Evolutionary conservation across 345 rosid species (phyloP), one percentile per base, ranked within the genome.

Genomic region (Sonneratia caseolaris): DNA sequence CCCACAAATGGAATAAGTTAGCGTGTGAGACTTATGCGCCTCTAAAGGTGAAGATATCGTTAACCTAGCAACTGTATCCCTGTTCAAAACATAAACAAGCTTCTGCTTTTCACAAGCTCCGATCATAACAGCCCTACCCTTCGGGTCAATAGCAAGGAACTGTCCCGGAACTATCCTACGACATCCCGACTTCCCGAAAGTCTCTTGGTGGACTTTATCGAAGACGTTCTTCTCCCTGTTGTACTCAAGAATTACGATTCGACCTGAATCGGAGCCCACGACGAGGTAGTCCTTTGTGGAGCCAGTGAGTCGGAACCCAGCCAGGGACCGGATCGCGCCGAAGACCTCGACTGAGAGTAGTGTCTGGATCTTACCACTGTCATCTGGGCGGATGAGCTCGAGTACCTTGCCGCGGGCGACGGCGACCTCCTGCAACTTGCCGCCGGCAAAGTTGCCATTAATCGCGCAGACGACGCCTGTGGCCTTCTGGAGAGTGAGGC

Each of bases 61-160:
- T 72, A 90, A 68, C 82, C 98, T 90, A 76, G 99, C 98, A 66
- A 84, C 83, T n/a, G 98, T 95, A 75, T 95, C 99, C 66, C 99
- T 79, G 68, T 95, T 95, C 90, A 95, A 81, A 18, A 92, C 98
- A 66, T 95, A 92, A 21, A 94, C 98, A 62, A 94, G 79, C 74
- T 94, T 94, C 88, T 94, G 98, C 69, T 94, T 94, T 86, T 94
- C 98, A 48, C 99, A 92, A 1, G 98, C 98, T 43, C 93, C 96
- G 40, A 92, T 83, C 97, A 95, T 95, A 3, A 88, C 98, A 22
- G 98, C 98, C 74, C 97, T 78, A 1, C 99, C 99, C 76, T 95
- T 95, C 0, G 98, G 99, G 80, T 95, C 99, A 71, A 89, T 70
- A 7, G 99, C 99, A 64, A 95, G 51, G 75, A 86, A 92, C 84